Evolutionary conservation across 176 grass and related monocot species (phyloP).

Genomic region (Zoysia pacifica): DNA sequence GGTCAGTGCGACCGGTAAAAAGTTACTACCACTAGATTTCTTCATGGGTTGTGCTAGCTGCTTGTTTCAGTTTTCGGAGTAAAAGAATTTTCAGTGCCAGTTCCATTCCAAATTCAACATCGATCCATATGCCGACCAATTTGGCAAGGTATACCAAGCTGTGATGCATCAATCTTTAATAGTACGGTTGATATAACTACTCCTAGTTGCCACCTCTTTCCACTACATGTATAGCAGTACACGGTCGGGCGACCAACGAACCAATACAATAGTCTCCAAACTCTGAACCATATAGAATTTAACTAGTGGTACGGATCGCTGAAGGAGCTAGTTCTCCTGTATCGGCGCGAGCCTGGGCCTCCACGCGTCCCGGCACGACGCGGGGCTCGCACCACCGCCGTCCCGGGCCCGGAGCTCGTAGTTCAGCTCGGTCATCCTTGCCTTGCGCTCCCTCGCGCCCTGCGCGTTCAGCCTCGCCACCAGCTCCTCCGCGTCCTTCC

Average conservation of each 20-base stretch:
- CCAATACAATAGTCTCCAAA: background rate
- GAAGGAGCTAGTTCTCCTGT: constrained; percentile 32
- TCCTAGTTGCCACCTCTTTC: constrained; percentile 21
- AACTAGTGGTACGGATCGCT: too few species aligned
- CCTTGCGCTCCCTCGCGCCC: constrained; percentile 20
- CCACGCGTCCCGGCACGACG: constrained; percentile 27
- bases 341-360: constrained; percentile 32
- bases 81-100: too few species aligned
- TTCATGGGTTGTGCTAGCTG: too few species aligned
- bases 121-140: too few species aligned
- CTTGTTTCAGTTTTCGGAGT: too few species aligned
- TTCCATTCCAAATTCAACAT: too few species aligned
- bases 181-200: background rate
- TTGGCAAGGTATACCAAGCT: too few species aligned
- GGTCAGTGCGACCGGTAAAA: too few species aligned
- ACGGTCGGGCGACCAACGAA: constrained; percentile 26
- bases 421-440: constrained; percentile 39
- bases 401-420: background rate
- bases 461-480: constrained; percentile 42
- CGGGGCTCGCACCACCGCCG: background rate
- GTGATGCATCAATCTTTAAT: too few species aligned
- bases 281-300: too few species aligned
- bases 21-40: too few species aligned
- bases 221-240: background rate
- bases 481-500: constrained; percentile 55